Base-by-base conservation (phyloP, 2,329 filamentous ascomycete genomes). In the Chaetomium sp. region DNA sequence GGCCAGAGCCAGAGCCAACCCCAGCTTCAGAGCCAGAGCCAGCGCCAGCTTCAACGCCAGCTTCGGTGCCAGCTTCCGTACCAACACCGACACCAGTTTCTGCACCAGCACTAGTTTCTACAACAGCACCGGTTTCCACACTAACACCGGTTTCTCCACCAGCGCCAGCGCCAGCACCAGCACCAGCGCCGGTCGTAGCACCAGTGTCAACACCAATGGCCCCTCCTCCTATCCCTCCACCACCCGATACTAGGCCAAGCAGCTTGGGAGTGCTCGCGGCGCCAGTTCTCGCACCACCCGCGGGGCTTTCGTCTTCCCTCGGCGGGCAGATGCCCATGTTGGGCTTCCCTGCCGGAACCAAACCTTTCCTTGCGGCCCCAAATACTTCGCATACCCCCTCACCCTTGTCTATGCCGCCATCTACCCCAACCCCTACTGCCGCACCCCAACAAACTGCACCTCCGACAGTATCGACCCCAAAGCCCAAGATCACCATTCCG, bases 251-350 rank as follows among this genome's bases (percentile, higher is more conserved):
- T 2, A 71, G 63, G 38, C 61, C 67, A 16, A 50, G 53, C 25
- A 61, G 62, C 10, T 66, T 68, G 19, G 68, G 71, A 9, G 70
- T 73, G 19, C 66, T 75, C 38, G 72, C 70, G 3, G 69, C 70
- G 2, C 72, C 72, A 13, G 65, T 74, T 27, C 71, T 75, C 3
- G 72, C 72, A 8, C 71, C 71, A n/a, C 74, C 74, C 21, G 60
- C 65, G 7, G 72, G 70, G 16, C 53, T 68, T 2, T 64, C 68
- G 19, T 60, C 70, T 10, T 67, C 68, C 12, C 68, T 70, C 56
- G 71, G 71, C 42, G 69, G 67, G 2, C 71, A 70, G 16, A 72
- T 73, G 67, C 69, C 71, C 6, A 69, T 71, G 64, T 63, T 72
- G 42, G 70, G 70, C 8, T 70, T 72, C 47, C 60, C 69, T 1